Conservation (phyloP, 345 rosid species). For the Alliaria petiolata region DNA sequence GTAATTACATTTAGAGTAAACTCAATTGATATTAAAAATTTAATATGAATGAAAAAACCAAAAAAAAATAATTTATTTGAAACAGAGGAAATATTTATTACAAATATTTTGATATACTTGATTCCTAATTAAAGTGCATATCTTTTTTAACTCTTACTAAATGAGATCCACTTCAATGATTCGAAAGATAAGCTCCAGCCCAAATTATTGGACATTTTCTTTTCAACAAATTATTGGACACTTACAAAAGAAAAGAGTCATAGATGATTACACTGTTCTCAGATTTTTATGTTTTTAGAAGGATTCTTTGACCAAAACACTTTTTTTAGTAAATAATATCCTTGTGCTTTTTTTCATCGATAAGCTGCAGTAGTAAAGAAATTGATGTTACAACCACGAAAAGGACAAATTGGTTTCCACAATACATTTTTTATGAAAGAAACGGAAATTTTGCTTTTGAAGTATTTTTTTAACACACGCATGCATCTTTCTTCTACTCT, state of each 20-base stretch:
- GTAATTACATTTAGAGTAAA: too few species aligned
- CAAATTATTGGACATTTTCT: slow-evolving; percentile 11
- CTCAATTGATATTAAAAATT: too few species aligned
- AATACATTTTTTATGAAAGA: slow-evolving; percentile 3
- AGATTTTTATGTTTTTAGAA: slow-evolving; percentile 8
- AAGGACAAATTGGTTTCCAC: slow-evolving; percentile 19
- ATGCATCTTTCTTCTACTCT: slow-evolving; percentile 10
- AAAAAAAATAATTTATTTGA: too few species aligned
- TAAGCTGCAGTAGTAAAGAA: slow-evolving; percentile 11
- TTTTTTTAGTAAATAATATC: background rate
- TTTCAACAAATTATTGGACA: background rate
- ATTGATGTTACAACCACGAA: slow-evolving; percentile 22
- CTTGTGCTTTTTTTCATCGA: background rate
- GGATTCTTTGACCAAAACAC: slow-evolving; percentile 20
- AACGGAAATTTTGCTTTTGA: slow-evolving; percentile 18
- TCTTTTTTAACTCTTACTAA: background rate
- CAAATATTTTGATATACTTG: background rate
- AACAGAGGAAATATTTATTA: too few species aligned
- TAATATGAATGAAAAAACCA: too few species aligned
- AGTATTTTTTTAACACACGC: slow-evolving; percentile 33
- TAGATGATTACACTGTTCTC: slow-evolving; percentile 1
- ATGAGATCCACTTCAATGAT: slow-evolving; percentile 9
- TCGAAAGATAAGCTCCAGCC: slow-evolving; percentile 14
- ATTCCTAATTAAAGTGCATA: background rate
- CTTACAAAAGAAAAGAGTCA: slow-evolving; percentile 8